Conservation (phyloP, 1,139 yeast genomes). For the Saccharomyces pastorianus region DNA sequence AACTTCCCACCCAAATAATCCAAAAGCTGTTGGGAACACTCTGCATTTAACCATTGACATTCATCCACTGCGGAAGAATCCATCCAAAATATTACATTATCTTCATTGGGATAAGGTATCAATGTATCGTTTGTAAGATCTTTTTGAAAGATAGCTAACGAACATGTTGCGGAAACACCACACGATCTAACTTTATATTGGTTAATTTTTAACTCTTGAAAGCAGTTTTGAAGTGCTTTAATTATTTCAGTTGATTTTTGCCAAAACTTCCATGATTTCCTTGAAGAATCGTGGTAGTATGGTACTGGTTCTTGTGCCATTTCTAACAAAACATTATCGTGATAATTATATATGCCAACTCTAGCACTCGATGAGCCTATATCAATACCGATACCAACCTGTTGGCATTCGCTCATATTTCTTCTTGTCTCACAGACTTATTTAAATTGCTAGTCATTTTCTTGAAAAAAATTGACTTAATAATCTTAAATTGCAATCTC, state of each 20-base stretch:
- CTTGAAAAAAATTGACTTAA: not conserved
- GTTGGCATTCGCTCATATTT: not conserved
- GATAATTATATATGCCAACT: constrained; percentile 26
- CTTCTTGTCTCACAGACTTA: not conserved
- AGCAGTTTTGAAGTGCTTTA: constrained; percentile 19
- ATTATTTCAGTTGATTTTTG: constrained; percentile 41
- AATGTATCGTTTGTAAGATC: constrained; percentile 4
- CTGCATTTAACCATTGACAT: constrained; percentile 31
- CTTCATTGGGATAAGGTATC: constrained; percentile 24
- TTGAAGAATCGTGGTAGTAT: constrained; percentile 16
- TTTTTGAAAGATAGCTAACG: constrained; percentile 39
- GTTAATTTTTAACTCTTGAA: constrained; percentile 12
- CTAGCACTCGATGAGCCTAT: constrained; percentile 49
- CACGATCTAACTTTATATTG: constrained; percentile 16
- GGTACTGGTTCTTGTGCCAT: constrained; percentile 21
- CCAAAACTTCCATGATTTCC: constrained; percentile 29
- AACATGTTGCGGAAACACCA: constrained; percentile 46
- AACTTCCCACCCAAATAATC: constrained; percentile 39
- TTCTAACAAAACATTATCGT: constrained; percentile 15
- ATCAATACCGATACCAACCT: constrained; percentile 41
- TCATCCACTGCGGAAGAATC: constrained; percentile 40
- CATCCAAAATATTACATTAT: constrained; percentile 54
- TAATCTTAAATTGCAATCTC: not conserved
- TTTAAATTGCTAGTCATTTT: not conserved
- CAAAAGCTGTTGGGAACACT: constrained; percentile 17